Base-by-base conservation (phyloP, 331 rosid genomes). In the Prunus yedoensis region DNA sequence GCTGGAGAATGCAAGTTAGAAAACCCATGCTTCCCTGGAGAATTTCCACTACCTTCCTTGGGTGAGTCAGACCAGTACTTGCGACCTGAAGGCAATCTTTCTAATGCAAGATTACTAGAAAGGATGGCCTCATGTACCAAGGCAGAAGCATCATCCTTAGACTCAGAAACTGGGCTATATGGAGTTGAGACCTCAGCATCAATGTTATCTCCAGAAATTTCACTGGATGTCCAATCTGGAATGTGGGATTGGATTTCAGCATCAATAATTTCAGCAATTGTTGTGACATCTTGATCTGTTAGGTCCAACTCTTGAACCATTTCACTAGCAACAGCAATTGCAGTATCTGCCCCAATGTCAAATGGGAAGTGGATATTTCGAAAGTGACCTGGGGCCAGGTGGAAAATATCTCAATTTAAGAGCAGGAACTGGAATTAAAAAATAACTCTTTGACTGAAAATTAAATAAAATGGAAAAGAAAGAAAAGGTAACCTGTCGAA, bases 311-410 rank as follows among this genome's bases (percentile, higher is more conserved):
- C 96, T 81, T 87, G 87, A 38, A 95, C 99, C 99, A 91, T 95
- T 91, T 95, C 99, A 76, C 98, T 81, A 2, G 99, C 99, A 83
- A 92, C 98, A 32, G 94, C 83, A 78, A 86, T 79, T 65, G 98
- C 83, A 51, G 99, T 95, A 83, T 95, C 99, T 72, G 84, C 93
- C 83, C 83, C 94, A 60, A 83, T 83, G 80, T 95, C 90, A 74
- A 95, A 95, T 72, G 99, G 98, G 61, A 95, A 95, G 84, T 92
- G 99, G 76, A 95, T 92, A 84, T 88, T 89, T 84, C 91, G 97
- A 79, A 89, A 83, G 77, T 83, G 80, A 78, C 97, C 99, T 95
- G 79, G 75, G 32, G 13, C 38, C 56, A 74, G 54, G 71, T 5
- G 71, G 77, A 57, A 79, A 80, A 3, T 16, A 63, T 41, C 53